A percentile compares a stretch with the other conserved stretches of the same genome.
Conservation (phyloP, 495 filamentous ascomycete genomes). For the Penicillium paxilli region DNA sequence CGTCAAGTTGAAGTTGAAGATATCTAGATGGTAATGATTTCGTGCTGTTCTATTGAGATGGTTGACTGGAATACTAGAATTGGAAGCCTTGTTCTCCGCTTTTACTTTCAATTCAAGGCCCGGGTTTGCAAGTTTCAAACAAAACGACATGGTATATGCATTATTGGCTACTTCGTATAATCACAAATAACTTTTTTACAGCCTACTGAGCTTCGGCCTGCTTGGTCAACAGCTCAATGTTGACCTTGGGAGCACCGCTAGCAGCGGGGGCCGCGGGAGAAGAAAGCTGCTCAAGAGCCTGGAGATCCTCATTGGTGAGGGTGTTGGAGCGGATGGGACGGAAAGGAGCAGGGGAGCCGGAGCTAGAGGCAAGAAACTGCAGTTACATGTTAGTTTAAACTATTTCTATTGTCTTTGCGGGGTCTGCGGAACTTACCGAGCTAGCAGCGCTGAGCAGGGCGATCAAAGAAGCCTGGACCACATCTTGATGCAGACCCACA, state of each 20-base stretch:
- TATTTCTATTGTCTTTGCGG: neutral
- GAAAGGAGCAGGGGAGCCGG: slow-evolving; percentile 50
- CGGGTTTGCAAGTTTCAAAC: neutral
- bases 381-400: slow-evolving; percentile 11
- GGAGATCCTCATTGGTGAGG: slow-evolving; percentile 44
- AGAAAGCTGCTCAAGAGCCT: slow-evolving; percentile 43
- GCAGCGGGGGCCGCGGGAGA: slow-evolving; percentile 17
- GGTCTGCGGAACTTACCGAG: slow-evolving; percentile 63
- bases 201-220: slow-evolving; percentile 35
- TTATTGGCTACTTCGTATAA: slow-evolving; percentile 19
- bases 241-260: slow-evolving; percentile 30
- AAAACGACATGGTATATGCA: slow-evolving; percentile 18
- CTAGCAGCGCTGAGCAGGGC: slow-evolving; percentile 85
- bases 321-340: slow-evolving; percentile 48
- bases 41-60: too few species aligned
- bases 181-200: slow-evolving; percentile 14
- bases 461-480: slow-evolving; percentile 88
- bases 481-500: slow-evolving; percentile 92
- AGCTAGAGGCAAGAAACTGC: slow-evolving; percentile 47
- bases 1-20: too few species aligned
- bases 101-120: too few species aligned
- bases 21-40: too few species aligned
- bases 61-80: too few species aligned
- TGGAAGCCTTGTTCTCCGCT: too few species aligned
- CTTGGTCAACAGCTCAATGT: slow-evolving; percentile 38